Evolutionary conservation across 345 rosid genomes (phyloP).

Genomic region (Eutrema japonicum): DNA sequence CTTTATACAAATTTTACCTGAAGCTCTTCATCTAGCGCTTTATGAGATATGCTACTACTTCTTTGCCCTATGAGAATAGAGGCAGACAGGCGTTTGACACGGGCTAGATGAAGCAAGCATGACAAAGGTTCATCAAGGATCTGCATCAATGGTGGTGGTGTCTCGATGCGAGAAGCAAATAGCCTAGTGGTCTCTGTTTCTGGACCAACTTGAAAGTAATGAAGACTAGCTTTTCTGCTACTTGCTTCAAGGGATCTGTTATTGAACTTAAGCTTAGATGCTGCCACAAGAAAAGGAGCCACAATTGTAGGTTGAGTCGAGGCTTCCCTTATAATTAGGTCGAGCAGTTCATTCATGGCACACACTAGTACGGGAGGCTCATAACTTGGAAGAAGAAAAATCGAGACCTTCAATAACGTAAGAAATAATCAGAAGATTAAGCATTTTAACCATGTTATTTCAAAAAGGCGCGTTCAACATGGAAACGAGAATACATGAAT

Average conservation of each 20-base stretch:
- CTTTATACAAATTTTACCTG: slow-evolving; percentile 55
- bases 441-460: neutral
- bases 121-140: slow-evolving; percentile 75
- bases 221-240: slow-evolving; percentile 48
- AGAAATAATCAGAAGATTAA: slow-evolving; percentile 25
- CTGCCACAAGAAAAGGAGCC: slow-evolving; percentile 58
- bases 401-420: slow-evolving; percentile 54
- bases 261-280: slow-evolving; percentile 70
- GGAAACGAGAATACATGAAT: neutral
- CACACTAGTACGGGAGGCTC: slow-evolving; percentile 66
- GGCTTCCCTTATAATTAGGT: slow-evolving; percentile 47
- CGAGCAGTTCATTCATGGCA: slow-evolving; percentile 64
- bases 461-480: slow-evolving; percentile 5
- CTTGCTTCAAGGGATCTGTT: slow-evolving; percentile 44
- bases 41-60: slow-evolving; percentile 47
- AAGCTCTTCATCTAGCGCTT: slow-evolving; percentile 53
- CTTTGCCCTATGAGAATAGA: slow-evolving; percentile 58
- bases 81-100: slow-evolving; percentile 61
- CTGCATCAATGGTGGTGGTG: slow-evolving; percentile 60
- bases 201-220: slow-evolving; percentile 63
- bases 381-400: slow-evolving; percentile 57
- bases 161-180: slow-evolving; percentile 53
- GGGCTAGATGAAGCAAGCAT: slow-evolving; percentile 77
- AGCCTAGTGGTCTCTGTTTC: slow-evolving; percentile 56
- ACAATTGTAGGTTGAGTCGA: slow-evolving; percentile 47